Conservation (phyloP, 2,329 filamentous ascomycete species). For the Aspergillus fischeri region DNA sequence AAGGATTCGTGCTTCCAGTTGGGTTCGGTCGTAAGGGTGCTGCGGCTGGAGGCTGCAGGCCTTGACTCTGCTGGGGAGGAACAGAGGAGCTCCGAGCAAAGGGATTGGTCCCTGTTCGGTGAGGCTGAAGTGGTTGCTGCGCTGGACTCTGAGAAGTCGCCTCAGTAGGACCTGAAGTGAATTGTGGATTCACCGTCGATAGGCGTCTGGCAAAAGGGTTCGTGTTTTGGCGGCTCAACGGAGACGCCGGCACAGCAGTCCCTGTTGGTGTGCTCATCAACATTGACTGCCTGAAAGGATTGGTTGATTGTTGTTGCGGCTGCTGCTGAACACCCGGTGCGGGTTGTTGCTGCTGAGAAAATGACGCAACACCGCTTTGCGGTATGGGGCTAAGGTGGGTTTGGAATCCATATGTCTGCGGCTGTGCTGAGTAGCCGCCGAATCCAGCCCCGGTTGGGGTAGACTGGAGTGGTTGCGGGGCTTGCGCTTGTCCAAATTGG, state of each 20-base stretch:
- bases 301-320: constrained; percentile 60
- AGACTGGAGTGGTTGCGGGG: constrained; percentile 51
- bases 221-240: constrained; percentile 63
- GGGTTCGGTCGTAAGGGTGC: constrained; percentile 65
- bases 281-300: constrained; percentile 93
- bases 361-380: constrained; percentile 46
- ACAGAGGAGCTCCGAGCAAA: constrained; percentile 57
- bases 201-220: constrained; percentile 77
- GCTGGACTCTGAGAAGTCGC: constrained; percentile 23
- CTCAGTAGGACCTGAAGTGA: constrained; percentile 18
- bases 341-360: constrained; percentile 40
- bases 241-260: constrained; percentile 42
- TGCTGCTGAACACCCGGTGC: constrained; percentile 21
- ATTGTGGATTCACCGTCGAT: constrained; percentile 31
- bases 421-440: constrained; percentile 71
- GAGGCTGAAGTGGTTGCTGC: constrained; percentile 40
- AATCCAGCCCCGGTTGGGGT: constrained; percentile 74
- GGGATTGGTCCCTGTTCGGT: constrained; percentile 68
- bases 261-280: constrained; percentile 53
- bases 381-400: constrained; percentile 44
- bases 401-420: constrained; percentile 53
- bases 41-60: constrained; percentile 33
- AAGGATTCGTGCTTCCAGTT: constrained; percentile 90
- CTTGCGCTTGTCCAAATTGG: constrained; percentile 33
- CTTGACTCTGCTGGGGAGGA: constrained; percentile 30